Percentiles rank a stretch among this genome's conserved stretches.
Evolutionary conservation across 2,329 filamentous ascomycete genomes (phyloP).

Genomic region (Exophiala mesophila): DNA sequence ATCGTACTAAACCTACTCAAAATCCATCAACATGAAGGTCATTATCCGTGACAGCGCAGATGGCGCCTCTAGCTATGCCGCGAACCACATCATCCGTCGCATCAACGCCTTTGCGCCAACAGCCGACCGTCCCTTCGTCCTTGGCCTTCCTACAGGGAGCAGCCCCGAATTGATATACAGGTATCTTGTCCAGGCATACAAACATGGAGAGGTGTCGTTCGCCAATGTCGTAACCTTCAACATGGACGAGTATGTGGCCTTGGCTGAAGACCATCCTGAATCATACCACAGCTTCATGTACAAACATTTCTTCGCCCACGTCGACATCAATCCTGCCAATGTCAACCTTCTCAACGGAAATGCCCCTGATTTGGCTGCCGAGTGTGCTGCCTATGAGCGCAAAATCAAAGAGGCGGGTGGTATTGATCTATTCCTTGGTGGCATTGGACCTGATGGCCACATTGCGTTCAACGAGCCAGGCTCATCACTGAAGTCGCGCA

Average conservation of each 20-base stretch:
- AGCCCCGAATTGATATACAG: conserved; percentile 75
- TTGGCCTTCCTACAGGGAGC: conserved; percentile 78
- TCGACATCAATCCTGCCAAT: conserved; percentile 74
- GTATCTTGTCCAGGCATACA: conserved; percentile 56
- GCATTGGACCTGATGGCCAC: conserved; percentile 80
- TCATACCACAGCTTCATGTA: conserved; percentile 93
- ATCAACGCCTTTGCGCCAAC: conserved; percentile 74
- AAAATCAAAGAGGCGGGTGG: conserved; percentile 70
- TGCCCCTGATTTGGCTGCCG: conserved; percentile 66
- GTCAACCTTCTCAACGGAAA: conserved; percentile 83
- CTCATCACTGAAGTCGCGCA: conserved; percentile 69
- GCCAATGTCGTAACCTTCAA: conserved; percentile 88
- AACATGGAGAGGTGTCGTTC: conserved; percentile 63
- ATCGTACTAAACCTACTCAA: too few species aligned
- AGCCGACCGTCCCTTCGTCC: conserved; percentile 68
- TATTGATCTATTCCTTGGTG: conserved; percentile 80
- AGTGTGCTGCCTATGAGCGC: conserved; percentile 74
- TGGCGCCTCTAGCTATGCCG: conserved; percentile 68
- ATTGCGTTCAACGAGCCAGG: conserved; percentile 90
- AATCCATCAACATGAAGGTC: conserved; percentile 60
- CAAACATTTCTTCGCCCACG: conserved; percentile 81
- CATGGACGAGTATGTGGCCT: conserved; percentile 87
- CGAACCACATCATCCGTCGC: conserved; percentile 74
- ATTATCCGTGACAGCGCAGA: conserved; percentile 72
- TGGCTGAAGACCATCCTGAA: conserved; percentile 76